These are phyloP conservation scores for Capsella bursapastoris DNA, from an alignment of 345 rosid species.

Conservation along the genomic window DNA sequence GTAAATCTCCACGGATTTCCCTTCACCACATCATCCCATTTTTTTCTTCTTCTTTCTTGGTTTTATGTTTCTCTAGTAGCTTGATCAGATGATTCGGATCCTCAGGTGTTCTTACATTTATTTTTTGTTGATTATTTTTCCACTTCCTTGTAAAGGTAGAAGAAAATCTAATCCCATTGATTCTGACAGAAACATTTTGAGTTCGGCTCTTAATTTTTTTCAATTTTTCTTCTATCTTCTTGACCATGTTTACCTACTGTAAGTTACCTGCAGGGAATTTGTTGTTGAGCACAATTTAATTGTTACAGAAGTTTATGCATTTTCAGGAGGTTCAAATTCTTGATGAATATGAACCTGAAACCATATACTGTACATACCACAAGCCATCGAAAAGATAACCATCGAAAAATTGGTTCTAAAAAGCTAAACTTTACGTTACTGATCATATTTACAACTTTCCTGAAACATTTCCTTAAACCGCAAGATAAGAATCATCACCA, in stretches of 20 bases:
- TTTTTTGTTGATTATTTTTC: slow-evolving; percentile 41
- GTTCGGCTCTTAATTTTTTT: slow-evolving; percentile 5
- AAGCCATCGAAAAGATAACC: slow-evolving; percentile 1
- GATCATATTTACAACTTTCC: slow-evolving; percentile 37
- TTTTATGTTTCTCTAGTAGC: slow-evolving; percentile 33
- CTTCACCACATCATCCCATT: slow-evolving; percentile 21
- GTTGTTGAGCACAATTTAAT: neutral
- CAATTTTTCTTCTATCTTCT: neutral
- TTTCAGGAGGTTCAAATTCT: neutral
- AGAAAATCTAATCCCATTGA: slow-evolving; percentile 46
- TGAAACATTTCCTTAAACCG: slow-evolving; percentile 7
- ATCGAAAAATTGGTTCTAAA: slow-evolving; percentile 28
- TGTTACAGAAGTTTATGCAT: neutral
- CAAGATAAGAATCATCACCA: slow-evolving; percentile 17
- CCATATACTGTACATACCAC: slow-evolving; percentile 3
- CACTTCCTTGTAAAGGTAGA: slow-evolving; percentile 45
- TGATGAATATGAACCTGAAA: neutral
- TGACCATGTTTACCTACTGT: neutral
- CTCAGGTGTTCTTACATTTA: slow-evolving; percentile 40
- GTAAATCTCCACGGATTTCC: slow-evolving; percentile 42
- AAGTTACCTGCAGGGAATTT: neutral
- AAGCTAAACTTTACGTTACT: slow-evolving; percentile 23
- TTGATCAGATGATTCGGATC: slow-evolving; percentile 46
- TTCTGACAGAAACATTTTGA: slow-evolving; percentile 36
- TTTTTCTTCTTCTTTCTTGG: slow-evolving; percentile 21